A percentile compares a stretch with the other conserved stretches of the same genome.
phyloP scores from a whole-genome alignment of 139 green algal genomes.

The Haematococcus sp. region DNA sequence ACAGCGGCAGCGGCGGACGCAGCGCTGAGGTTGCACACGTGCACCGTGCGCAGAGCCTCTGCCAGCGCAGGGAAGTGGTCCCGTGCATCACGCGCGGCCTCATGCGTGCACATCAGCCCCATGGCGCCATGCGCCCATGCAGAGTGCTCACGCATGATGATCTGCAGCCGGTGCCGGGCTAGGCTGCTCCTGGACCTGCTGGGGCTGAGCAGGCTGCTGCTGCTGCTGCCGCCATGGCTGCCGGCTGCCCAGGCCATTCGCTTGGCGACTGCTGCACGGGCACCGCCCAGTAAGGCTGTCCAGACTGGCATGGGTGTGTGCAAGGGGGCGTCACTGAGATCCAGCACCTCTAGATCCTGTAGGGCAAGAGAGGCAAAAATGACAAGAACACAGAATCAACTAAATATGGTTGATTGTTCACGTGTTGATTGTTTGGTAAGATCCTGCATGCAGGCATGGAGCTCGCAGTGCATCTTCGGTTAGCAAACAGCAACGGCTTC shows the following conservation, averaged over 20 bases:
- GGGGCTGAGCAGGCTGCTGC: too few relatives aligned
- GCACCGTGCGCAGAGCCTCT: conserved; percentile 5
- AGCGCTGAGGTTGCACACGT: not conserved
- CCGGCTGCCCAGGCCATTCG: not conserved
- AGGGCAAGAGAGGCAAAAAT: too few relatives aligned
- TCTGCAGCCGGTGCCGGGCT: not conserved
- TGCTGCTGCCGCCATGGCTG: too few relatives aligned
- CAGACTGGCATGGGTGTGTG: not conserved
- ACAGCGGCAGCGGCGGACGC: not conserved
- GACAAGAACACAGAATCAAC: too few relatives aligned
- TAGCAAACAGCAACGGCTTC: too few relatives aligned
- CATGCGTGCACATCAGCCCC: not conserved
- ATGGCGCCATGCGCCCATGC: conserved; percentile 7
- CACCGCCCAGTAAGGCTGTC: not conserved
- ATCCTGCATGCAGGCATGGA: not conserved
- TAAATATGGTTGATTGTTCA: too few relatives aligned
- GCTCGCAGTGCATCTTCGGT: too few relatives aligned
- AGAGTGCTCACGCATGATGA: conserved; percentile 11
- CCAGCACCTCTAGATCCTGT: conserved; percentile 1
- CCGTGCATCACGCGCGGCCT: not conserved
- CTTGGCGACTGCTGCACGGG: not conserved
- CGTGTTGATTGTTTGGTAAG: too few relatives aligned
- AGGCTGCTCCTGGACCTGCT: too few relatives aligned
- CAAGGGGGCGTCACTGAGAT: conserved; percentile 11
- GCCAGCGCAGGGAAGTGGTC: conserved; percentile 24